phyloP scores from a whole-genome alignment of 2,329 filamentous ascomycete genomes.

The Xylariaceae sp. region DNA sequence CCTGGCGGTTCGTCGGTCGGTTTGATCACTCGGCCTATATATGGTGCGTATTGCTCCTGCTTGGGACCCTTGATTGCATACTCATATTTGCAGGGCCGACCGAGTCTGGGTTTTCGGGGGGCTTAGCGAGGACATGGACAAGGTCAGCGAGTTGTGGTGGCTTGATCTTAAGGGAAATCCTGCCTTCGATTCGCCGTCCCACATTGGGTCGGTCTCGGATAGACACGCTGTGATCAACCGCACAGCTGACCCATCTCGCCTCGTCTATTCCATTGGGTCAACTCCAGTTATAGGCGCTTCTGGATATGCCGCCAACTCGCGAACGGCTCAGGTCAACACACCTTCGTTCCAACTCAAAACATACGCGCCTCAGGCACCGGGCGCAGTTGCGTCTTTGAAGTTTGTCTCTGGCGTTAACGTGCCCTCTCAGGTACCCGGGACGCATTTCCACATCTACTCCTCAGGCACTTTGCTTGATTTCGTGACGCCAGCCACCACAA shows the following conservation, averaged over 20 bases:
- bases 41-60: constrained; percentile 45
- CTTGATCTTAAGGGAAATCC: constrained; percentile 87
- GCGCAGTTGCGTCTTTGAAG: constrained; percentile 81
- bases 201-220: constrained; percentile 44
- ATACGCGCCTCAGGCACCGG: constrained; percentile 81
- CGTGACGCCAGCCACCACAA: constrained; percentile 84
- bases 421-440: constrained; percentile 82
- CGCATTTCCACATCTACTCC: constrained; percentile 92
- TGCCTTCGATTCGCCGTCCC: constrained; percentile 69
- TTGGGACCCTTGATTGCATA: background rate
- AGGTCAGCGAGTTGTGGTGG: constrained; percentile 95
- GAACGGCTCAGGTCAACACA: constrained; percentile 60
- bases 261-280: constrained; percentile 46
- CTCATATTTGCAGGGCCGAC: constrained; percentile 49
- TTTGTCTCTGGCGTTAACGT: constrained; percentile 84
- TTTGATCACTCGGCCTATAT: constrained; percentile 96
- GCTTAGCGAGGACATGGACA: constrained; percentile 93
- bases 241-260: constrained; percentile 46
- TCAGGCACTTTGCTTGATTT: constrained; percentile 91
- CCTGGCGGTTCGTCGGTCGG: constrained; percentile 90
- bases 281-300: constrained; percentile 51
- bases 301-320: constrained; percentile 62
- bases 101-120: constrained; percentile 96
- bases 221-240: constrained; percentile 39
- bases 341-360: constrained; percentile 60